Evolutionary conservation across 2,329 filamentous ascomycete genomes (phyloP), one percentile per base, ranked within the genome.

Genomic region (Penicillium sp.): DNA sequence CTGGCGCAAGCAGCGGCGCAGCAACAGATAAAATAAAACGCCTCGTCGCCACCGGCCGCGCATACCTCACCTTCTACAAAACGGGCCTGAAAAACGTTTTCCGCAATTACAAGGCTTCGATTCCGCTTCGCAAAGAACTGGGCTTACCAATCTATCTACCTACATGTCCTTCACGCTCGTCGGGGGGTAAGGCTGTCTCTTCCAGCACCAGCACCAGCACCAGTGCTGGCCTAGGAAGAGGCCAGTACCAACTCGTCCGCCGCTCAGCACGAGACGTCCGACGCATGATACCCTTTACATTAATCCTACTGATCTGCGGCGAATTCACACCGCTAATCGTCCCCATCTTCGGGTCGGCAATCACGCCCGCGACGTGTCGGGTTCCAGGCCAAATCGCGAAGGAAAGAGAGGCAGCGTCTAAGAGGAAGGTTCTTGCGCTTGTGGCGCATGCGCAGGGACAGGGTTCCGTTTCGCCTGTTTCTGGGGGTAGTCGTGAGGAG

Each of bases 1-100:
- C 24, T 67, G n/a, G n/a, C n/a, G n/a, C n/a, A n/a, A n/a, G n/a
- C n/a, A n/a, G n/a, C n/a, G n/a, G n/a, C n/a, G n/a, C n/a, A n/a
- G n/a, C 83, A 51, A 36, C 51, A n/a, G 62, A 60, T 21, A 70
- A 70, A 53, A 48, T 71, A 8, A 68, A 68, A 46, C 68, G 70
- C 55, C 66, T 67, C 58, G 46, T 74, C 44, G 72, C 73, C 39
- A 76, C 87, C 24, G 93, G 91, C 58, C 88, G 89, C 70, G 85
- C 89, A 48, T 96, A 96, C 74, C 72, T 89, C 9, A 74, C 75
- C 31, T 97, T 97, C 82, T 97, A 97, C 85, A 96, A 94, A 75
- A 82, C 85, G 1, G 93, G 92, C 16, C 75, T 96, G 28, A 86
- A 87, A 68, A 86, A 88, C 64, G 86, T 96, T 48, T 86, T 85